Evolutionary conservation across 1,284 basidiomycete genomes (phyloP), one percentile per base, ranked within the genome.

Genomic region (Ustilago sp.): DNA sequence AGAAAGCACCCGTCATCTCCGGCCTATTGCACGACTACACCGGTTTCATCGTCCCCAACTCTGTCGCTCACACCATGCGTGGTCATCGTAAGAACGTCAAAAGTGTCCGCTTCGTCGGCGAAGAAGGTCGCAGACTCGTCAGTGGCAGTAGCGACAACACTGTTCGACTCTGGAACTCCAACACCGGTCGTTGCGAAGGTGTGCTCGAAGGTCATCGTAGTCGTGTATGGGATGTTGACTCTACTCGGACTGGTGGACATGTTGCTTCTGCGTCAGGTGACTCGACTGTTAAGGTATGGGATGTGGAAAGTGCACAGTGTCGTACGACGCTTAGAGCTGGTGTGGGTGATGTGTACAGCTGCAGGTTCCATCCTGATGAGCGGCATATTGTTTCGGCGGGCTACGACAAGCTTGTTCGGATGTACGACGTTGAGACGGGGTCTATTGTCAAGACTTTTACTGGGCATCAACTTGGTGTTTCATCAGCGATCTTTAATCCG

Each of bases 31-130:
- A 79, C 52, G 80, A 83, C 66, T 84, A 83, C 43, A 67, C 78
- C 9, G 75, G 77, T 1, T 81, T 81, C 52, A 77, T 82, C 53
- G 77, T 81, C 12, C 80, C 84, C 56, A 80, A 83, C 43, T 64
- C 69, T 8, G 74, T 81, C 38, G 71, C 66, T 11, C 70, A 70
- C 19, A 74, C 77, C 3, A 82, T 88, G 36, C 74, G 78, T 15
- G 87, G 87, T 0, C 88, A 88, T 66, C 63, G 76, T 2, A 86
- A 87, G 17, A 88, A 88, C 74, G 85, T 89, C 59, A 89, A 89
- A 77, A 85, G 85, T 64, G 85, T 88, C 7, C 81, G 85, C 23
- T 87, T 88, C 69, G 81, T 89, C n/a, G 86, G 86, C 41, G 77
- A 85, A 3, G 79, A 84, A 7, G 86, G 84, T 3, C 63, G 80